Conservation (phyloP, 306 rosid genomes). For the Urtica urens region DNA sequence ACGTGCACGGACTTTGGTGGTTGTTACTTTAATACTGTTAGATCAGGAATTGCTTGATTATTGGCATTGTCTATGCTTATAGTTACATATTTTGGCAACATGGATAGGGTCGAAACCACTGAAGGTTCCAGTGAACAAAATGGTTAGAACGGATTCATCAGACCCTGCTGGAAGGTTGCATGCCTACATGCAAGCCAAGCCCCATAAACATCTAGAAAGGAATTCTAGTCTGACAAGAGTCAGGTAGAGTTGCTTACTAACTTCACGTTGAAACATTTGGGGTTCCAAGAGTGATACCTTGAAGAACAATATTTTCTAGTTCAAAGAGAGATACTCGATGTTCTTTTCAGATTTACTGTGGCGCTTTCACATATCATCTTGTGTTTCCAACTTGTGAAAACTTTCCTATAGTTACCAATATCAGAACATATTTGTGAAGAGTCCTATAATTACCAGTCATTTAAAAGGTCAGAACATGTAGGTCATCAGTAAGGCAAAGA, state of each 20-base stretch:
- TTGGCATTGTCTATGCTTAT: not conserved
- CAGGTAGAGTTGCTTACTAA: conserved; percentile 42
- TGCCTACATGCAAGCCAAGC: conserved; percentile 48
- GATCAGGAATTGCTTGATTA: not conserved
- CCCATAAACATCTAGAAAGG: conserved; percentile 31
- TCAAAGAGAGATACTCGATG: too few relatives aligned
- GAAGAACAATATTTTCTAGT: too few relatives aligned
- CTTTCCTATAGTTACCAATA: too few relatives aligned
- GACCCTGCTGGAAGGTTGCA: conserved; percentile 90
- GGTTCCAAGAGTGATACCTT: too few relatives aligned
- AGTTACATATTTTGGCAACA: conserved; percentile 1
- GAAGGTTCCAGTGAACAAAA: conserved; percentile 74
- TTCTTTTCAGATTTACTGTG: too few relatives aligned
- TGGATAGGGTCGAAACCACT: conserved; percentile 48
- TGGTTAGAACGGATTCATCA: conserved; percentile 83
- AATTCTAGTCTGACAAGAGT: conserved; percentile 51
- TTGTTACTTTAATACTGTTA: conserved; percentile 12
- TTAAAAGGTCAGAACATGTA: conserved; percentile 19
- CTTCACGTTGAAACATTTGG: too few relatives aligned
- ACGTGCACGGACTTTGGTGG: conserved; percentile 13
- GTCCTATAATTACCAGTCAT: too few relatives aligned
- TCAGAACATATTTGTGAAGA: too few relatives aligned
- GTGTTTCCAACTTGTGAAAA: too few relatives aligned
- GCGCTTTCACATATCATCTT: too few relatives aligned
- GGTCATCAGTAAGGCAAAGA: conserved; percentile 82